Base-by-base conservation (phyloP, 2,329 filamentous ascomycete species). In the Colletotrichum camelliae region DNA sequence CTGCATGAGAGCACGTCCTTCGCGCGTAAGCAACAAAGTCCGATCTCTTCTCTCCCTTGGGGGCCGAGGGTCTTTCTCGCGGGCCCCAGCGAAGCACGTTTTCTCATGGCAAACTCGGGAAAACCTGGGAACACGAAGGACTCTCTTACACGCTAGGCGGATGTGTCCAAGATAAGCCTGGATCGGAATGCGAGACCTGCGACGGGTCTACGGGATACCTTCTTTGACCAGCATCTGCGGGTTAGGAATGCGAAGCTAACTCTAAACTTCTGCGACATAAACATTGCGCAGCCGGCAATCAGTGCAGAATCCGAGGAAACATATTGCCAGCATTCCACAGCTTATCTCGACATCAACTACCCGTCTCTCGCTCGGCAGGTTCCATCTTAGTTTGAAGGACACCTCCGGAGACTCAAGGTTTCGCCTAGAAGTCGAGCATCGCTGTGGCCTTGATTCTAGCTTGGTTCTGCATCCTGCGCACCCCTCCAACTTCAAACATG, bases 201-300 rank as follows among this genome's bases (percentile, higher is more conserved):
- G 31, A 57, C 33, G 33, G 15, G 8, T 9, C 61, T 21, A 29
- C 33, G 35, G 39, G 67, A 10, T 65, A 62, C 29, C 37, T 7
- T 65, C 29, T 60, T 15, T 10, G 65, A n/a, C 43, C 16, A 31
- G 27, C 7, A 55, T 60, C 64, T 65, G 70, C 65, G 58, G 74
- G 70, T 69, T 64, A 55, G n/a, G 70, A 76, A 74, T 76, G 74
- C 1, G 12, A 37, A 43, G 39, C 74, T 52, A 69, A 35, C 58
- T 61, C 58, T 67, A 24, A 43, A 37, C 12, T 52, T 52, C 43
- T 52, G 43, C 43, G 13, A 48, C 48, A 29, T 16, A 18, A 35
- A 35, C 21, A 52, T 52, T 52, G 12, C 43, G 43, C 31, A 29
- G 58, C 57, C 69, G 29, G 35, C 69, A 72, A 75, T 24, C 27